Percentiles rank a stretch among this genome's conserved stretches.
These are phyloP conservation scores for Platanthera guangdongensis DNA, from an alignment of 106 monocot species.

Conservation along the genomic window DNA sequence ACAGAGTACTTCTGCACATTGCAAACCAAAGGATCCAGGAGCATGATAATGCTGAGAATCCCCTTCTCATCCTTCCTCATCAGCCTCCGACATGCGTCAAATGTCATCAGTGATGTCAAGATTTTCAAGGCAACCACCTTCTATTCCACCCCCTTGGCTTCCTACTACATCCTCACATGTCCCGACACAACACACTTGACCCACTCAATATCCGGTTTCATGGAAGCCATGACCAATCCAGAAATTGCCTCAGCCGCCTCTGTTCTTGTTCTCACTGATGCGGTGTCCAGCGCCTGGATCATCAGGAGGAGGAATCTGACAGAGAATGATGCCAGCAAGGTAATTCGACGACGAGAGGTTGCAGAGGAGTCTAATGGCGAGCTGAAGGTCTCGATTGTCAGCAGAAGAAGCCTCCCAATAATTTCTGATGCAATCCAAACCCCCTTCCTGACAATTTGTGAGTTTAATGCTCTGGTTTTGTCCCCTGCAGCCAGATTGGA, in stretches of 20 bases:
- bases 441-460: constrained; percentile 39
- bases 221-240: constrained; percentile 8
- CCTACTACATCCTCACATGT: constrained; percentile 55
- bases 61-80: constrained; percentile 77
- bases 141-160: constrained; percentile 51
- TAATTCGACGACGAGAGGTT: constrained; percentile 36
- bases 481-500: constrained; percentile 46
- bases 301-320: constrained; percentile 35
- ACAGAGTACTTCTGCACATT: constrained; percentile 50
- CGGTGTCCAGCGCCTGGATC: constrained; percentile 20
- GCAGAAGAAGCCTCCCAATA: constrained; percentile 21
- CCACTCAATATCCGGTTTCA: not conserved
- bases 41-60: constrained; percentile 40
- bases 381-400: constrained; percentile 29
- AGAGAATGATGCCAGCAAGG: constrained; percentile 36
- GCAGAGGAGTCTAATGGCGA: constrained; percentile 47
- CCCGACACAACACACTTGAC: constrained; percentile 25
- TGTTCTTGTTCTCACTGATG: constrained; percentile 23
- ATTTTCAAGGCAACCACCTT: constrained; percentile 60
- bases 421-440: constrained; percentile 36
- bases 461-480: constrained; percentile 27
- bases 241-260: constrained; percentile 41
- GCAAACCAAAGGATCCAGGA: constrained; percentile 42
- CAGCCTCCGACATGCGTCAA: constrained; percentile 26
- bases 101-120: constrained; percentile 34